Evolutionary conservation across 345 rosid species (phyloP), one percentile per base, ranked within the genome.

Genomic region (Adansonia digitata): DNA sequence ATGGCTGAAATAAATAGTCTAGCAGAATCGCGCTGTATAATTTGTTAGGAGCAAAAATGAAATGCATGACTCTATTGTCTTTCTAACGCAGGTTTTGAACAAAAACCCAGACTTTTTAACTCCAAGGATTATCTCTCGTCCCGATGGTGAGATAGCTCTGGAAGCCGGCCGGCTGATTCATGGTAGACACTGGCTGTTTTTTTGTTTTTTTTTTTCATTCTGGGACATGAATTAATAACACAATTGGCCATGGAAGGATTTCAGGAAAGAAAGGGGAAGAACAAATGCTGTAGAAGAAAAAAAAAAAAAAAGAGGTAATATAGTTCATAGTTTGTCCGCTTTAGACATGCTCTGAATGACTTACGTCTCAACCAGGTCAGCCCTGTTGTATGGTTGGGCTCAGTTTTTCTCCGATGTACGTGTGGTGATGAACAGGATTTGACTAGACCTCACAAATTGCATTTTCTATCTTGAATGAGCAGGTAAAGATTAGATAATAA

Each of bases 371-470:
- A 35, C 45, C 45, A 7, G 15, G 6, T 34, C 26, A 62, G 24
- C 45, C 8, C 7, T 3, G 26, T 29, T 59, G 39, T n/a, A 29
- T 11, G 15, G 15, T 6, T 64, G 48, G 67, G 67, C 42, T 61
- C 7, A 4, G 67, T 35, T 35, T 62, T 39, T 63, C 27, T 17
- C 27, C 46, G 1, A n/a, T 7, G 17, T n/a, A 17, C 18, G 13
- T 9, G 2, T 24, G 31, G 15, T 57, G 34, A 57, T 6, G 2
- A 59, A 15, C 42, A 17, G 37, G 48, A n/a, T 39, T 39, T 64
- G 69, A 39, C 69, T 39, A n/a, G n/a, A 64, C 27, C 69, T 64
- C 29, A n/a, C 48, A 64, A n/a, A 39, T 39, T 64, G 69, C 69
- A 20, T 37, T 42, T 40, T 22, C 29, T 65, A 42, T 40, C 49